Base-by-base conservation (phyloP, 2,329 filamentous ascomycete genomes). In the Aspergillus brasiliensis region DNA sequence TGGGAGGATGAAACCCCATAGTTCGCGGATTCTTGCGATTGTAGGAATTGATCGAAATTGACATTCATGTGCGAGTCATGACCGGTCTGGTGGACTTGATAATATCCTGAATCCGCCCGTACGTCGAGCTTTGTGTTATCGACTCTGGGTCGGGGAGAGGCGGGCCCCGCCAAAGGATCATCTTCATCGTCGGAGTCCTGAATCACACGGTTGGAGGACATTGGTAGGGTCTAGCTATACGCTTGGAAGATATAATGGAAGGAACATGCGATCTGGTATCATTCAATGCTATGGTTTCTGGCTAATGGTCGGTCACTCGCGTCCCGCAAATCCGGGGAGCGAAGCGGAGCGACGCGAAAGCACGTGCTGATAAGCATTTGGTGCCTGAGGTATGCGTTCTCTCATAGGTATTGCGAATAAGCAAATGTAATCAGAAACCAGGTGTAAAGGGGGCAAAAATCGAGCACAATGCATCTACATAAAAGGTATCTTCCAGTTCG, bases 131-230 rank as follows among this genome's bases (percentile, higher is more conserved):
- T 54, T 25, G 34, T 44, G 28, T 51, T 56, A 25, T 67, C 56
- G 40, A 62, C 34, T 28, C 66, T 61, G 40, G 64, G 64, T 10
- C 57, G 51, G 34, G 68, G 28, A 58, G 69, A 27, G 65, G 68
- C 52, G 59, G 54, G 69, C 56, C 68, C 70, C 38, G 66, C 66
- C n/a, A 75, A 61, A 56, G 72, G 68, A 51, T 77, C 75, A 10
- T 77, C 77, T 40, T 80, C 74, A 25, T 71, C 77, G 27, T 80
- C 78, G 0, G 78, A 80, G 60, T 80, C 78, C 54, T 77, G 76
- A n/a, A 80, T 78, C 15, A 80, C 69, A 51, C 73, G 73, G 49
- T 70, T 66, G 52, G 64, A 67, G 28, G 71, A 61, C 78, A 80
- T 80, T 53, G 25, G 15, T 44, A 19, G 11, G 23, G 28, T 8